Evolutionary conservation across 176 grass and related monocot genomes (phyloP).

Genomic region (Rhynchospora breviuscula): DNA sequence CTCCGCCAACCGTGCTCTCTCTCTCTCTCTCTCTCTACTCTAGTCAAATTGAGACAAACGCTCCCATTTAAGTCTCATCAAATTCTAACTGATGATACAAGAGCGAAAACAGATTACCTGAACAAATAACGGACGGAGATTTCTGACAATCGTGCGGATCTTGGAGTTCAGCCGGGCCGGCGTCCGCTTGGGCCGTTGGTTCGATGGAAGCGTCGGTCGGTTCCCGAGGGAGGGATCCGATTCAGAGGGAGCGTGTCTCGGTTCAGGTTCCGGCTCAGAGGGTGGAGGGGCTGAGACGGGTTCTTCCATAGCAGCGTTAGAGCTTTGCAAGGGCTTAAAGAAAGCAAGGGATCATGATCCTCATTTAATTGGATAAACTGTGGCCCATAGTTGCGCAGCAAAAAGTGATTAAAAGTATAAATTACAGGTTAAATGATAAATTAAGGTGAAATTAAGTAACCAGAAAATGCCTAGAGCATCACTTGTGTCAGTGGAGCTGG

Average conservation of each 20-base stretch:
- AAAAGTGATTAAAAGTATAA: not conserved
- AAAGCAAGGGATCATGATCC: no score
- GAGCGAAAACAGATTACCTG: conserved; percentile 20
- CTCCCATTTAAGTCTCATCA: not conserved
- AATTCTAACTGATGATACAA: not conserved
- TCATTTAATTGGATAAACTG: not conserved
- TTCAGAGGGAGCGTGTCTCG: not conserved
- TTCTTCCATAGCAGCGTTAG: not conserved
- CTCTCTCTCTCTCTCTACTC: no score
- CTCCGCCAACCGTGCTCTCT: no score
- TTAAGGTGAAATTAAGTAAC: no score
- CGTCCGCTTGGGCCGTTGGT: conserved; percentile 4
- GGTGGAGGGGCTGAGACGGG: not conserved
- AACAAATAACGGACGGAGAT: conserved; percentile 36
- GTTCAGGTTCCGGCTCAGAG: not conserved
- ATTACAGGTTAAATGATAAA: no score
- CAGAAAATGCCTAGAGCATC: no score
- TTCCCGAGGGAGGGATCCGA: not conserved
- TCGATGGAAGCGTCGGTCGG: not conserved
- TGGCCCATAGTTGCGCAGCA: not conserved
- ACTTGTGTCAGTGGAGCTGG: no score
- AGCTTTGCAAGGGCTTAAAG: not conserved
- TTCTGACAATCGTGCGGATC: conserved; percentile 30
- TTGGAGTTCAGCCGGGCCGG: conserved; percentile 10
- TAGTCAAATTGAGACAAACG: not conserved